Evolutionary conservation across 495 filamentous ascomycete genomes (phyloP).

Genomic region (Penicillium waksmanii): DNA sequence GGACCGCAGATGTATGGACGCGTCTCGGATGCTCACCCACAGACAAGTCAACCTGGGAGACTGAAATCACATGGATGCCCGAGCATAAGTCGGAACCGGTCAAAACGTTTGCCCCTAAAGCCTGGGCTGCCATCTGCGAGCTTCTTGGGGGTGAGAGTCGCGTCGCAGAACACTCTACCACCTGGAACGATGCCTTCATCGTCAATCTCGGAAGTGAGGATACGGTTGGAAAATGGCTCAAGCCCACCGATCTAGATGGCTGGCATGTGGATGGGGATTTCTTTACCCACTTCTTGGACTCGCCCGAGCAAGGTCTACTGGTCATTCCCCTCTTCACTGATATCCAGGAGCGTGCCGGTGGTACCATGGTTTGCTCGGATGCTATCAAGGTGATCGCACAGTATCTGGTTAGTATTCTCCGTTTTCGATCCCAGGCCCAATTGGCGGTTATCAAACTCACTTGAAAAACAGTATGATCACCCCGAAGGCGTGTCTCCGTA

Average conservation of each 20-base stretch:
- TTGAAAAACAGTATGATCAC: slow-evolving; percentile 50
- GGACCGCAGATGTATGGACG: slow-evolving; percentile 66
- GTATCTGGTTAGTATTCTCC: slow-evolving; percentile 48
- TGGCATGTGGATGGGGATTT: slow-evolving; percentile 84
- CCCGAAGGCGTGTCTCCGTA: slow-evolving; percentile 70
- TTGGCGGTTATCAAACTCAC: background rate
- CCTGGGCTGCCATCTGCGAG: slow-evolving; percentile 71
- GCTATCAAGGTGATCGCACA: slow-evolving; percentile 61
- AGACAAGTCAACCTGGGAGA: slow-evolving; percentile 70
- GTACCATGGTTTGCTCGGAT: slow-evolving; percentile 67
- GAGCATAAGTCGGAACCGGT: slow-evolving; percentile 56
- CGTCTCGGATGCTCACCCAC: slow-evolving; percentile 67
- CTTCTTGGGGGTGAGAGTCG: slow-evolving; percentile 69
- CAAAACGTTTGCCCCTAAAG: slow-evolving; percentile 64
- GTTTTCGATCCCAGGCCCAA: background rate
- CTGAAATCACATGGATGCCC: slow-evolving; percentile 69
- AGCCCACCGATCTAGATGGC: slow-evolving; percentile 52
- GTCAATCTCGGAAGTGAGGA: slow-evolving; percentile 70
- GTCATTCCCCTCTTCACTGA: slow-evolving; percentile 74
- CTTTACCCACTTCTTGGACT: slow-evolving; percentile 76
- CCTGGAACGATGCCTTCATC: slow-evolving; percentile 72
- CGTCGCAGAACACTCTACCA: slow-evolving; percentile 48
- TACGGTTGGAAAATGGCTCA: slow-evolving; percentile 52
- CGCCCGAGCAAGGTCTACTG: slow-evolving; percentile 70
- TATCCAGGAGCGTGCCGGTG: slow-evolving; percentile 63